Percentiles rank a stretch among this genome's conserved stretches.
These are phyloP conservation scores for Pythium graminicola DNA, from an alignment of 352 stramenopile genomes.

Conservation along the genomic window DNA sequence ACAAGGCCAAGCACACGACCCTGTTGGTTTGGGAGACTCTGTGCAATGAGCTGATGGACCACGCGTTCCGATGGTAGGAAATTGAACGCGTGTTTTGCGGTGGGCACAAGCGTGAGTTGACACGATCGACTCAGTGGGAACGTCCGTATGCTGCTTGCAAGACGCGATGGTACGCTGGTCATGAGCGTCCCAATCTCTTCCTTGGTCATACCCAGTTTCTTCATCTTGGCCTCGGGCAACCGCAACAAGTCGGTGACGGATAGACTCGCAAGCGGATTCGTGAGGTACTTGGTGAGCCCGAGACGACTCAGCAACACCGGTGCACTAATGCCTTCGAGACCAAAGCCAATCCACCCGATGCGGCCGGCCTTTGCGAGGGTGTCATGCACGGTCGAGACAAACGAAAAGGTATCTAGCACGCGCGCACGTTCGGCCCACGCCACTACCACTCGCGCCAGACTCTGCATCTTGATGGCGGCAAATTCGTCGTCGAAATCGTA, in stretches of 20 bases:
- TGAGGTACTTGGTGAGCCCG: constrained; percentile 45
- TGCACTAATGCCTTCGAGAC: constrained; percentile 63
- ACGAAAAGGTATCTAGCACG: constrained; percentile 34
- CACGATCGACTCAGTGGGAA: constrained; percentile 29
- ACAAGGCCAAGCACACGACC: constrained; percentile 49
- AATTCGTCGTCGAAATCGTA: constrained; percentile 68
- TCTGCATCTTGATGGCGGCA: constrained; percentile 57
- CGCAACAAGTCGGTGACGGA: constrained; percentile 27
- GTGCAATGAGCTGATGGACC: constrained; percentile 40
- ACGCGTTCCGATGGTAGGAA: constrained; percentile 45
- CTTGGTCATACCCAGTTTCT: constrained; percentile 47
- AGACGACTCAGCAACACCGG: constrained; percentile 49
- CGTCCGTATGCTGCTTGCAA: constrained; percentile 13
- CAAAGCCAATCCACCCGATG: constrained; percentile 60
- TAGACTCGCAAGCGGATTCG: neutral
- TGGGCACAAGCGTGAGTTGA: constrained; percentile 25
- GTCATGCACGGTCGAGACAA: constrained; percentile 35
- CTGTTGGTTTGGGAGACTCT: constrained; percentile 71
- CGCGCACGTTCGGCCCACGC: constrained; percentile 25
- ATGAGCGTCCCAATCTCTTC: constrained; percentile 45
- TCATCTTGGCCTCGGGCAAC: constrained; percentile 31
- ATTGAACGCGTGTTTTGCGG: constrained; percentile 53
- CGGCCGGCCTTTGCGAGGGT: constrained; percentile 21
- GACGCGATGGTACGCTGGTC: constrained; percentile 18
- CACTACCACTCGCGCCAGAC: constrained; percentile 42